Evolutionary conservation across 805 yeast genomes (phyloP).

Genomic region (Kazachstania africana): DNA sequence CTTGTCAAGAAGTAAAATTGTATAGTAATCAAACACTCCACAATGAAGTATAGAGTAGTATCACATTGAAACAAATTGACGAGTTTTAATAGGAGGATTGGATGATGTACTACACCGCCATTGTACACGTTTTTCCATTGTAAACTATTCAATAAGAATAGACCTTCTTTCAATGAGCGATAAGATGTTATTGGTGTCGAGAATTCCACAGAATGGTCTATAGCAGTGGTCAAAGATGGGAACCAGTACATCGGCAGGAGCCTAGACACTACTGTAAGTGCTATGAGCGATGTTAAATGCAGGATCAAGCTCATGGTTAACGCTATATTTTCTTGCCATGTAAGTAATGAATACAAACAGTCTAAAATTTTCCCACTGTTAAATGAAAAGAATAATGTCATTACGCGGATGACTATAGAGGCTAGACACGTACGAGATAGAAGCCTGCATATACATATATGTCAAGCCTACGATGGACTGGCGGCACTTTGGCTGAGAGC

Average conservation of each 20-base stretch:
- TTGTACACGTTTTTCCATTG: slow-evolving; percentile 43
- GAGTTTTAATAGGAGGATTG: slow-evolving; percentile 46
- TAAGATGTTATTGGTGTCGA: slow-evolving; percentile 27
- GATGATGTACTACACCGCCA: slow-evolving; percentile 81
- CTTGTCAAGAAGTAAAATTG: slow-evolving; percentile 37
- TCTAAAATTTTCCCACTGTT: too few relatives aligned
- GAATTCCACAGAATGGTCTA: slow-evolving; percentile 25
- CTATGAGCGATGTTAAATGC: too few relatives aligned
- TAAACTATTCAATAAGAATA: slow-evolving; percentile 47
- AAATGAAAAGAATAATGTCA: too few relatives aligned
- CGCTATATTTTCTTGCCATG: too few relatives aligned
- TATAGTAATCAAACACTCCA: slow-evolving; percentile 41
- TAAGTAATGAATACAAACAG: too few relatives aligned
- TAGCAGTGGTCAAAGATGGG: slow-evolving; percentile 15
- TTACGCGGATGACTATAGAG: too few relatives aligned
- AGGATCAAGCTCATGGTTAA: too few relatives aligned
- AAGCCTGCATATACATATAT: too few relatives aligned
- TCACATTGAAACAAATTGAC: background rate
- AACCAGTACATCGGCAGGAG: slow-evolving; percentile 12
- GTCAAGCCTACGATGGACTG: too few relatives aligned
- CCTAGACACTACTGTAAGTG: slow-evolving; percentile 7
- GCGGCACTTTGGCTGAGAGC: too few relatives aligned
- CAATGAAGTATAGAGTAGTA: slow-evolving; percentile 4
- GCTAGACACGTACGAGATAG: too few relatives aligned
- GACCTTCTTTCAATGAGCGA: slow-evolving; percentile 50